These are phyloP conservation scores for Limtongia smithiae DNA, from an alignment of 805 yeast species.

Conservation along the genomic window DNA sequence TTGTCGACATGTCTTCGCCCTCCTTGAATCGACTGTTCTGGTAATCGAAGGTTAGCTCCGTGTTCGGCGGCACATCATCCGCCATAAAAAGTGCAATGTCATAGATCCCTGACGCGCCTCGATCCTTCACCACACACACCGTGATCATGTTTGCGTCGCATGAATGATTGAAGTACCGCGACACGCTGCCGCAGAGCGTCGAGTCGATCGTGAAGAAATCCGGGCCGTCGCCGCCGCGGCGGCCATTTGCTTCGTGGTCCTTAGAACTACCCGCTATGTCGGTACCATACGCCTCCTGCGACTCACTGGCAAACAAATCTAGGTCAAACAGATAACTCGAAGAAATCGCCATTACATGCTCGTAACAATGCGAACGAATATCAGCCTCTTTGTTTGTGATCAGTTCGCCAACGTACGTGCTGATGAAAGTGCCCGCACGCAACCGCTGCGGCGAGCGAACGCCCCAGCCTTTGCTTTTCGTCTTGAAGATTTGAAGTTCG, in stretches of 20 bases:
- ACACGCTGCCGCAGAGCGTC: conserved; percentile 7
- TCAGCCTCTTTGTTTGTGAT: conserved; percentile 20
- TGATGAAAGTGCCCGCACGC: conserved; percentile 17
- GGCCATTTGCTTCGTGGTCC: background rate
- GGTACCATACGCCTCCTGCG: conserved; percentile 2
- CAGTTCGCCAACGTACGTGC: conserved; percentile 23
- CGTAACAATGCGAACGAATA: conserved; percentile 9
- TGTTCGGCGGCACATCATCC: conserved; percentile 16
- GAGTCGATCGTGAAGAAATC: conserved; percentile 15
- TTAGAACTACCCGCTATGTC: background rate
- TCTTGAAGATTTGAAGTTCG: conserved; percentile 20
- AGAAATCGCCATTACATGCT: background rate
- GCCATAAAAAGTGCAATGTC: conserved; percentile 22
- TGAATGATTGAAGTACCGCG: conserved; percentile 25
- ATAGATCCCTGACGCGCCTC: conserved; percentile 1
- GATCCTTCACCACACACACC: conserved; percentile 8
- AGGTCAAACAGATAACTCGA: conserved; percentile 3
- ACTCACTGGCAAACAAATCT: conserved; percentile 11
- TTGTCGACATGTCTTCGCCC: background rate
- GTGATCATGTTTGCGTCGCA: conserved; percentile 21
- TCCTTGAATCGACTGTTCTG: background rate
- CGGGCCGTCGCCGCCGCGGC: background rate
- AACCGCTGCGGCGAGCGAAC: conserved; percentile 20
- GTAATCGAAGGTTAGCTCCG: conserved; percentile 23
- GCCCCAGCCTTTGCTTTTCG: conserved; percentile 25